Percentiles rank a stretch among this genome's conserved stretches.
These are phyloP conservation scores for Trichophyton rubrum DNA, from an alignment of 2,329 filamentous ascomycete species.

Conservation along the genomic window DNA sequence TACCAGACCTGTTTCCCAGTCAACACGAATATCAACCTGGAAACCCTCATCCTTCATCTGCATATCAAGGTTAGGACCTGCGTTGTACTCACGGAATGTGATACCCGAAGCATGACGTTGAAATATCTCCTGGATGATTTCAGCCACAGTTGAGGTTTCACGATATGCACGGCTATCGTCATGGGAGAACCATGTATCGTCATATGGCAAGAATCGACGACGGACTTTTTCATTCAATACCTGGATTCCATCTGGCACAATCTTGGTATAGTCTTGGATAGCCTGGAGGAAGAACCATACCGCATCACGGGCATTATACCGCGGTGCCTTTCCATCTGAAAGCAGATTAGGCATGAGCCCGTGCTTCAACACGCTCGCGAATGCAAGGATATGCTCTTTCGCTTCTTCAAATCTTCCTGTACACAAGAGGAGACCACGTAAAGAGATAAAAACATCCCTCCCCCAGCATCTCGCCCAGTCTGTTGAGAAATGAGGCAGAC, in stretches of 20 bases:
- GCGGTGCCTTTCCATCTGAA: constrained; percentile 68
- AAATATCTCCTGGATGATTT: constrained; percentile 84
- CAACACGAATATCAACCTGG: constrained; percentile 77
- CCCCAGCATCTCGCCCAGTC: constrained; percentile 97
- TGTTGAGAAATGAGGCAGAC: constrained; percentile 83
- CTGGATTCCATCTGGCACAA: constrained; percentile 62
- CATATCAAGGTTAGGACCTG: constrained; percentile 71
- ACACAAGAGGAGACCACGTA: constrained; percentile 80
- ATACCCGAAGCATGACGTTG: constrained; percentile 84
- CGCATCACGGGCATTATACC: constrained; percentile 93
- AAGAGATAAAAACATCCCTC: constrained; percentile 89
- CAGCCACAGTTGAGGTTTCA: constrained; percentile 65
- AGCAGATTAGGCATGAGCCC: constrained; percentile 96
- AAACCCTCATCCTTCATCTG: constrained; percentile 93
- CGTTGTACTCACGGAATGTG: constrained; percentile 89
- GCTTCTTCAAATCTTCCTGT: constrained; percentile 82
- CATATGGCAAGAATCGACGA: constrained; percentile 82
- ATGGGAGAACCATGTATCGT: constrained; percentile 83
- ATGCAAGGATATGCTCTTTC: constrained; percentile 85
- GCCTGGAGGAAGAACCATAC: constrained; percentile 97
- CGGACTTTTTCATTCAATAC: constrained; percentile 66
- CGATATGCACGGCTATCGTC: constrained; percentile 80
- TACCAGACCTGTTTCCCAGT: constrained; percentile 82
- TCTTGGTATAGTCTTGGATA: constrained; percentile 80
- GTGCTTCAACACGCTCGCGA: constrained; percentile 92